A percentile compares a stretch with the other conserved stretches of the same genome.
Evolutionary conservation across 305 asterid species (phyloP).

Genomic region (Rubia balearica): DNA sequence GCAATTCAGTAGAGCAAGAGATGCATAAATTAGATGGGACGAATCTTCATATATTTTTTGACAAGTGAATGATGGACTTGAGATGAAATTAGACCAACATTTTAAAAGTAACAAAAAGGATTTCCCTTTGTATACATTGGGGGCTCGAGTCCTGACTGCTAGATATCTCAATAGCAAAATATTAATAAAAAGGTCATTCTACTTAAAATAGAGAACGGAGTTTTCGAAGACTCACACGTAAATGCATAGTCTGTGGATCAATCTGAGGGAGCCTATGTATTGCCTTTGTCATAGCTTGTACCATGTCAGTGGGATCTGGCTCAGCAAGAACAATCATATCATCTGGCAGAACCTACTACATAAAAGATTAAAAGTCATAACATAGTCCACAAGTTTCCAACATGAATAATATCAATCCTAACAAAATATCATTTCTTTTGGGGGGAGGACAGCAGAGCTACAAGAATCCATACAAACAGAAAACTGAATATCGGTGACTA

Average conservation of each 20-base stretch:
- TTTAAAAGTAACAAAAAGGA: background rate
- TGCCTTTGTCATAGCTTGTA: slow-evolving; percentile 73
- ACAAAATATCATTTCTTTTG: slow-evolving; percentile 15
- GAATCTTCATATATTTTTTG: background rate
- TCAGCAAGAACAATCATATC: slow-evolving; percentile 92
- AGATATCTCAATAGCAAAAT: background rate
- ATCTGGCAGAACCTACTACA: slow-evolving; percentile 79
- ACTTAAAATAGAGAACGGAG: background rate
- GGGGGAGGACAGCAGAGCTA: slow-evolving; percentile 19
- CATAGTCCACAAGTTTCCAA: background rate
- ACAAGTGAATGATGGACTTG: background rate
- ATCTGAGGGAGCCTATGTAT: slow-evolving; percentile 77
- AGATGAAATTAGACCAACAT: background rate
- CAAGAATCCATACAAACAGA: slow-evolving; percentile 20
- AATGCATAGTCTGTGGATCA: slow-evolving; percentile 87
- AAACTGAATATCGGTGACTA: slow-evolving; percentile 25
- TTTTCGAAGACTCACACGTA: slow-evolving; percentile 47
- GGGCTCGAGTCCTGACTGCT: background rate
- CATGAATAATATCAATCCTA: background rate
- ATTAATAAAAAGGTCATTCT: background rate
- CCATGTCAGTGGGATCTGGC: slow-evolving; percentile 95
- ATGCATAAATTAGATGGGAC: background rate
- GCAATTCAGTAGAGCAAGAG: background rate
- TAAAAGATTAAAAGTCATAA: slow-evolving; percentile 16
- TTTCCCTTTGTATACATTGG: background rate